Base-by-base conservation (phyloP, 108 stramenopile species). In the Fistulifera solaris region DNA sequence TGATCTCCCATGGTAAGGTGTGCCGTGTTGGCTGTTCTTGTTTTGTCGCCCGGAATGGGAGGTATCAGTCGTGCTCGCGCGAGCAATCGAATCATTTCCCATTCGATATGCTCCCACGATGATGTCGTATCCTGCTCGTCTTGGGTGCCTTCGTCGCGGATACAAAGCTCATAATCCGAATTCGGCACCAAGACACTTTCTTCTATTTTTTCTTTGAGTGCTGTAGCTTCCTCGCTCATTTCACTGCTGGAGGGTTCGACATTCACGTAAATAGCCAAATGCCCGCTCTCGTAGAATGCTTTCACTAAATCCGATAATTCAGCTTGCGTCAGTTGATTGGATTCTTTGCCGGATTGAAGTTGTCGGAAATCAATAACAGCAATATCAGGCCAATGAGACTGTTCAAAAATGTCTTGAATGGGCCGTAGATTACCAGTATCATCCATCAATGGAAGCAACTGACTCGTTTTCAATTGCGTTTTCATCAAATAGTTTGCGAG, bases 121-220 rank as follows among this genome's bases (percentile, higher is more conserved):
- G 11, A 54, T 26, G 25, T 46, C 49, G 26, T 63, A 50, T 6
- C n/a, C n/a, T n/a, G n/a, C n/a, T n/a, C n/a, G n/a, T n/a, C n/a
- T n/a, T n/a, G n/a, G n/a, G 54, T 40, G 25, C 81, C 87, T 70
- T 91, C 83, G 39, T 78, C 67, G 28, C 75, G 72, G 41, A 92
- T 76, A 60, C 89, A 92, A 26, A 92, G 24, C 58, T 92, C 89
- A 66, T 83, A 92, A 55, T 92, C 89, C 3, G 84, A 83, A 51
- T 76, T 72, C 0, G 68, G 51, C 51, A 92, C 68, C 42, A 87
- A 71, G 8, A 82, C 54, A 18, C 70, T 65, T 8, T 77, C 64
- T 67, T 85, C 83, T 38, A 81, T 50, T 46, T 56, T 28, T 35
- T 50, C 41, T 56, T 77, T 81, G 52, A 47, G 57, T 24, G 56